Base-by-base conservation (phyloP, 2,329 filamentous ascomycete genomes). In the Talaromyces sp. region DNA sequence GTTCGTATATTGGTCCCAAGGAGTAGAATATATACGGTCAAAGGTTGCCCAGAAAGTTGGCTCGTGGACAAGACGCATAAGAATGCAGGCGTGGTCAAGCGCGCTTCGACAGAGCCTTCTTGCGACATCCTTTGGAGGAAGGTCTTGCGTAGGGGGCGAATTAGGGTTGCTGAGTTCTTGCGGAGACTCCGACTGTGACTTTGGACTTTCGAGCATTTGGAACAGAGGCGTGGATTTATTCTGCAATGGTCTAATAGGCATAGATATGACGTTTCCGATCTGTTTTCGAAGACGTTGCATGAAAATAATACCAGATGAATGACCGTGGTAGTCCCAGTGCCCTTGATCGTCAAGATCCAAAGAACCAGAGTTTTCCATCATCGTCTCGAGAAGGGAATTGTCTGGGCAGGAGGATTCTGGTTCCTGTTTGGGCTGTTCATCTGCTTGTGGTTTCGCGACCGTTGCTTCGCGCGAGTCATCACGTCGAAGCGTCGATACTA, bases 321-420 rank as follows among this genome's bases (percentile, higher is more conserved):
- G 91, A 58, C 95, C 95, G 74, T 96, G 92, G 72, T 97, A 99
- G 77, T 98, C 93, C 88, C 93, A 96, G 71, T 95, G 88, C 49
- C 94, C 94, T 71, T 89, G 88, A 70, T 98, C 94, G 72, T 96
- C 93, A 38, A 98, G 84, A 72, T 98, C 94, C 19, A 99, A 84
- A 74, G 93, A 91, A 40, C 94, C 95, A 2, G 94, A 92, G 49
- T 91, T 91, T 74, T 94, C 91, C 65, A 98, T 93, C 94, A 99
- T 98, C 31, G 93, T 96, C 74, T 94, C 89, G 29, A 99, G 82
- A 69, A 94, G 86, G 11, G 86, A 87, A 70, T 94, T 92, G 53
- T 89, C 84, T 34, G 84, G 56, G 5, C 13, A 45, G 7, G 56
- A 53, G 25, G 49, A 59, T n/a, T 59, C 56, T 4, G 69, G 49